These are phyloP conservation scores for Backusella westeae DNA, from an alignment of 192 early-diverging fungal species.

Conservation along the genomic window DNA sequence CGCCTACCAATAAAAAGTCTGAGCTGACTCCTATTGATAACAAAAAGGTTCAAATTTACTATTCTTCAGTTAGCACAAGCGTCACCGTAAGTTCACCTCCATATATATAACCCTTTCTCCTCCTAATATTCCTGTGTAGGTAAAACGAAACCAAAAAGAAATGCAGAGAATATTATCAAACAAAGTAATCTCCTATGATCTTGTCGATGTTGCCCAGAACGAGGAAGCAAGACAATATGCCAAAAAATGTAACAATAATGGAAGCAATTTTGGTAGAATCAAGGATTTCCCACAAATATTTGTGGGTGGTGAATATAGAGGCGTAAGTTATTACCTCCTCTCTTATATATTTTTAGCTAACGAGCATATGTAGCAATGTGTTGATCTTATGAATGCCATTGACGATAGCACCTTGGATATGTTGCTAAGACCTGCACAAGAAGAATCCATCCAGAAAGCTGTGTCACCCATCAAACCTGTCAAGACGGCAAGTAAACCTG, in stretches of 20 bases:
- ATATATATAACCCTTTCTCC: background rate
- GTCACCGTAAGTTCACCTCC: conserved; percentile 21
- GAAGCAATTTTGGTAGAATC: conserved; percentile 21
- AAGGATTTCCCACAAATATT: conserved; percentile 46
- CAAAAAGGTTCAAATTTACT: conserved; percentile 44
- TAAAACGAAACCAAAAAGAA: conserved; percentile 43
- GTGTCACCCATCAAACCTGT: background rate
- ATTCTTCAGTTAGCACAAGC: conserved; percentile 49
- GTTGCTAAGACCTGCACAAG: conserved; percentile 19
- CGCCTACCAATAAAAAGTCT: background rate
- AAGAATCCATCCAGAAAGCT: conserved; percentile 6
- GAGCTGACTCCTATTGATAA: conserved; percentile 23
- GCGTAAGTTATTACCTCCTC: conserved; percentile 17
- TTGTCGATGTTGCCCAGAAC: conserved; percentile 42
- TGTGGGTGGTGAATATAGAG: conserved; percentile 47
- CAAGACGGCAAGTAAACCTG: background rate
- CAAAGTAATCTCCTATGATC: conserved; percentile 36
- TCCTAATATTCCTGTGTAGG: conserved; percentile 12
- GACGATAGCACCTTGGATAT: conserved; percentile 18
- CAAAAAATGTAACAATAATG: conserved; percentile 40
- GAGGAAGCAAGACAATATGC: conserved; percentile 41
- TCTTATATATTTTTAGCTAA: background rate
- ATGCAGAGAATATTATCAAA: conserved; percentile 35
- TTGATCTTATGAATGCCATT: conserved; percentile 17
- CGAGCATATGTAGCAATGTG: conserved; percentile 13